These are phyloP conservation scores for Epichloe bromicola DNA, from an alignment of 2,329 filamentous ascomycete species.

Conservation along the genomic window DNA sequence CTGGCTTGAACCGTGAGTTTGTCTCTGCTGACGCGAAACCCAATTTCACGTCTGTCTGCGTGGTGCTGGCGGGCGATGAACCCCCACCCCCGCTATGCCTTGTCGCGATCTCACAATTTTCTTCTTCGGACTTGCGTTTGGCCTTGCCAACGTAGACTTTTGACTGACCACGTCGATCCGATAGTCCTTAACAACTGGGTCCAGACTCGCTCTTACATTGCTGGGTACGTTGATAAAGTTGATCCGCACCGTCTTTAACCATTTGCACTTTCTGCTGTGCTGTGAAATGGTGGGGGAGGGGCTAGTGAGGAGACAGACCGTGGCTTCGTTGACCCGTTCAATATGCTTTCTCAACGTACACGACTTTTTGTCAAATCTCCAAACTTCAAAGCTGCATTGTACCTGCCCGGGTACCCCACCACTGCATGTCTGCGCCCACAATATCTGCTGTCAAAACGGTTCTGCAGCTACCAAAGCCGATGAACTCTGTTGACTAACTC, in stretches of 20 bases:
- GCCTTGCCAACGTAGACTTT: not conserved
- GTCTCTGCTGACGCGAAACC: not conserved
- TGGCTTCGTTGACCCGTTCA: not conserved
- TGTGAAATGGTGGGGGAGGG: not conserved
- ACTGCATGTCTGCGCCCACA: not conserved
- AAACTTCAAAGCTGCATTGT: not conserved
- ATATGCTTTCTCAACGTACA: not conserved
- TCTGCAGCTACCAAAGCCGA: not conserved
- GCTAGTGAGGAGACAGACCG: not conserved
- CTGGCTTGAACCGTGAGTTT: slow-evolving; percentile 33
- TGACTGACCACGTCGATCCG: slow-evolving; percentile 4
- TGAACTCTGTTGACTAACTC: not conserved
- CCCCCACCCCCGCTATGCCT: slow-evolving; percentile 1
- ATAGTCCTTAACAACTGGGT: slow-evolving; percentile 57
- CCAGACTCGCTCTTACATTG: slow-evolving; percentile 61
- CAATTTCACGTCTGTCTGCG: not conserved
- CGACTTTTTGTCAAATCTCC: not conserved
- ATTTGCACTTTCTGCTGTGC: not conserved
- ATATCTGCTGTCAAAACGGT: not conserved
- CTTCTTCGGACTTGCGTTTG: not conserved
- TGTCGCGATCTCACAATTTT: not conserved
- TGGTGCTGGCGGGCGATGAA: not conserved
- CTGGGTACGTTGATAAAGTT: slow-evolving; percentile 48
- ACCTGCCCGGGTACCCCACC: not conserved
- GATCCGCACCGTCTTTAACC: not conserved